Evolutionary conservation across 2,329 filamentous ascomycete genomes (phyloP).

Genomic region (Beauveria pseudobassiana): DNA sequence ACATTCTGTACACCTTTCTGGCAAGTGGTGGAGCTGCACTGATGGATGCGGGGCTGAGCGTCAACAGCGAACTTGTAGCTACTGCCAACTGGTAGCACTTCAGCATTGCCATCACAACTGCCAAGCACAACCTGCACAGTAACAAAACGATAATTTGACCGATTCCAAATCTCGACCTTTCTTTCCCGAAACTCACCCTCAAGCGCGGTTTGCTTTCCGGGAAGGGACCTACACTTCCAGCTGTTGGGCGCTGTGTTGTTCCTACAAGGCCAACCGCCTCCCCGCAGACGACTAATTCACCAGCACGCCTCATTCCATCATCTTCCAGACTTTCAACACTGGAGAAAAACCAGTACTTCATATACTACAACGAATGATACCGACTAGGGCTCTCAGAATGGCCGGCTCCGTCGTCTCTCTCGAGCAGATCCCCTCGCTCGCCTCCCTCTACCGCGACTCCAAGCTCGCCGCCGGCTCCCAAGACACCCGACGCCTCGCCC

Average conservation of each 20-base stretch:
- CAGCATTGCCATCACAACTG: neutral
- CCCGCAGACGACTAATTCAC: neutral
- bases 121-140: neutral
- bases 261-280: neutral
- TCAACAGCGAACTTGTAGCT: neutral
- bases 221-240: no score
- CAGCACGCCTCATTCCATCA: neutral
- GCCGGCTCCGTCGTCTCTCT: slow-evolving; percentile 27
- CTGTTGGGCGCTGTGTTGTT: neutral
- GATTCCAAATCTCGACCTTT: no score
- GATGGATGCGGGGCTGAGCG: neutral
- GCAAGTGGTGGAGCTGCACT: neutral
- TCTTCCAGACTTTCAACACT: neutral
- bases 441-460: slow-evolving; percentile 55
- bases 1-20: no score
- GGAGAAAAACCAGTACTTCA: neutral
- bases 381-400: neutral
- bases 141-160: no score
- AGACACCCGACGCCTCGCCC: slow-evolving; percentile 31
- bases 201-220: neutral
- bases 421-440: slow-evolving; percentile 54
- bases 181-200: neutral
- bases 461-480: slow-evolving; percentile 16
- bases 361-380: neutral
- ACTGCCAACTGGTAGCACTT: neutral